These are phyloP conservation scores for Monilinia fructicola DNA, from an alignment of 2,329 filamentous ascomycete genomes.

Conservation along the genomic window DNA sequence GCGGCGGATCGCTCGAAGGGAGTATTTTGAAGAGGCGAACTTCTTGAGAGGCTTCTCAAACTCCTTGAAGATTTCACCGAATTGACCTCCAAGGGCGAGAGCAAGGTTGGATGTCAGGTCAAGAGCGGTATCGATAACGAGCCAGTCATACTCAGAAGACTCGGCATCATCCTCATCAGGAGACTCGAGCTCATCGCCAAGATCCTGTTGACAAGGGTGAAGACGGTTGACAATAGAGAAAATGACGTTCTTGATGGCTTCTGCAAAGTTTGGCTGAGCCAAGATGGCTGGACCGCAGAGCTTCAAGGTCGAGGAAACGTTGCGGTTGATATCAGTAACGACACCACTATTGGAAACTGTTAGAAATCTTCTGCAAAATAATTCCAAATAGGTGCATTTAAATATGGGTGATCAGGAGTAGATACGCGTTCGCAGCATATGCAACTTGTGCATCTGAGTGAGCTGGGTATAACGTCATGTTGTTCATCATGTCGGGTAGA, in stretches of 20 bases:
- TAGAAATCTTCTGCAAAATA: slow-evolving; percentile 27
- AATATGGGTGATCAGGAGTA: slow-evolving; percentile 39
- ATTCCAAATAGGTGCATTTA: slow-evolving; percentile 21
- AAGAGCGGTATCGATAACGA: slow-evolving; percentile 89
- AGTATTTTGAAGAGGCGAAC: slow-evolving; percentile 82
- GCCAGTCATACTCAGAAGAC: slow-evolving; percentile 96
- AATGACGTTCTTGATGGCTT: slow-evolving; percentile 74
- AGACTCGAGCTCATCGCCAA: slow-evolving; percentile 77
- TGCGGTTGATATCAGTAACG: slow-evolving; percentile 93
- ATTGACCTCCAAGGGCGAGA: slow-evolving; percentile 75
- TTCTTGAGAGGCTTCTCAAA: slow-evolving; percentile 91
- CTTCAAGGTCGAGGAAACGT: slow-evolving; percentile 86
- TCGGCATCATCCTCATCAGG: slow-evolving; percentile 66
- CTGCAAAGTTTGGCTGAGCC: slow-evolving; percentile 67
- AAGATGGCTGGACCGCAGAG: slow-evolving; percentile 86
- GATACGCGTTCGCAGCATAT: slow-evolving; percentile 86
- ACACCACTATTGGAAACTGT: slow-evolving; percentile 40
- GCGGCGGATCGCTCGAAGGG: slow-evolving; percentile 84
- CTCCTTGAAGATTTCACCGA: slow-evolving; percentile 89
- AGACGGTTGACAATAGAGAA: slow-evolving; percentile 81
- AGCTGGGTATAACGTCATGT: slow-evolving; percentile 95
- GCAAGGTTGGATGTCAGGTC: slow-evolving; percentile 87
- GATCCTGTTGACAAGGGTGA: slow-evolving; percentile 90
- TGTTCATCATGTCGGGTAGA: slow-evolving; percentile 71
- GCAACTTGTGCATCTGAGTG: slow-evolving; percentile 91